Percentiles rank a stretch among this genome's conserved stretches.
Evolutionary conservation across 257 asterid genomes (phyloP).

Genomic region (Nicotiana tomentosiformis): DNA sequence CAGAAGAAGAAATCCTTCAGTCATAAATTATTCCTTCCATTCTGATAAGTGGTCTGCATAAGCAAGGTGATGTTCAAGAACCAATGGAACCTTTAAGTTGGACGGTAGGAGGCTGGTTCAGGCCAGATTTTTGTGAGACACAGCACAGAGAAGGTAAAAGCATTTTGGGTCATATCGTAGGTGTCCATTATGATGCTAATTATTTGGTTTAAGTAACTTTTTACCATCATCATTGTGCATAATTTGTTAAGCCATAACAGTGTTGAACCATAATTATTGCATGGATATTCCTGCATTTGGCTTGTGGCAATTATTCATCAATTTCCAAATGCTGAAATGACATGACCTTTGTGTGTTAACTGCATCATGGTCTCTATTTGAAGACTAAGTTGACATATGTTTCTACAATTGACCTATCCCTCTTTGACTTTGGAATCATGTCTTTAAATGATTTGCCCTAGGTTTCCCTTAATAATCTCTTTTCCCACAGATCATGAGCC

Average conservation of each 20-base stretch:
- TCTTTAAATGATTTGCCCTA: too few species aligned
- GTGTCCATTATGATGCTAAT: neutral
- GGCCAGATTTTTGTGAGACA: neutral
- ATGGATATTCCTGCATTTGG: neutral
- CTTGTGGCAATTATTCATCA: neutral
- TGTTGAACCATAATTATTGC: neutral
- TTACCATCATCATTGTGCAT: neutral
- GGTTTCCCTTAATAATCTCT: too few species aligned
- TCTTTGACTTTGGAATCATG: neutral
- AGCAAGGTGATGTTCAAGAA: constrained; percentile 40
- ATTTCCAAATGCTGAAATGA: neutral
- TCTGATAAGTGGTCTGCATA: constrained; percentile 37
- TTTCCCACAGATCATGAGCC: too few species aligned
- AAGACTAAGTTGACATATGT: neutral
- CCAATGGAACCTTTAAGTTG: constrained; percentile 26
- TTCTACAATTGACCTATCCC: neutral
- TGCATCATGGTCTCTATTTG: neutral
- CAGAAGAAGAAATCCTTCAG: constrained; percentile 54
- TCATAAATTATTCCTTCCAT: constrained; percentile 39
- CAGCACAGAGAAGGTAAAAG: neutral
- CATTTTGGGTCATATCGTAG: neutral
- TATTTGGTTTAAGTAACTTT: neutral
- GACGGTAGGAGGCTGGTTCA: constrained; percentile 41
- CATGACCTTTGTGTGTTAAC: neutral
- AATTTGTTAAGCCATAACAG: neutral